phyloP scores from a whole-genome alignment of 495 filamentous ascomycete species.

The Hypoxylon subgilvum region DNA sequence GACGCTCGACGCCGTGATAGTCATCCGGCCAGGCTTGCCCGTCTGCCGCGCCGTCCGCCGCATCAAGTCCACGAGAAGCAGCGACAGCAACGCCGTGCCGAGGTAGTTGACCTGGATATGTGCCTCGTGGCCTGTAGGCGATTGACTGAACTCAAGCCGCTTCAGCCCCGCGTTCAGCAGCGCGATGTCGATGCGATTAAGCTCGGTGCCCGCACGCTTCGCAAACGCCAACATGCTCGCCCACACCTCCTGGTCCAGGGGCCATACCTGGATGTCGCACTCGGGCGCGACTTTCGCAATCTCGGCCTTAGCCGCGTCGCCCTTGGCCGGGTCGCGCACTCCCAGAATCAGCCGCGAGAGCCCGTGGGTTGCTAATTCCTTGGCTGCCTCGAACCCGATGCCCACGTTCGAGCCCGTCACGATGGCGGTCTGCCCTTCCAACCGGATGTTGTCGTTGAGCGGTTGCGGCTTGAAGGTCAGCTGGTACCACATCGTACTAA shows the following conservation, averaged over 20 bases:
- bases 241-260: conserved; percentile 58
- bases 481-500: conserved; percentile 27
- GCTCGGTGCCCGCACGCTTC: conserved; percentile 36
- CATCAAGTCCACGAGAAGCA: conserved; percentile 32
- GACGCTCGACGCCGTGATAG: conserved; percentile 49
- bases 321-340: conserved; percentile 49
- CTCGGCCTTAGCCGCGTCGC: conserved; percentile 50
- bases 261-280: conserved; percentile 54
- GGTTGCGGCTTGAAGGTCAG: conserved; percentile 26
- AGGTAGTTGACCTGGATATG: conserved; percentile 53
- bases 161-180: conserved; percentile 56
- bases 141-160: conserved; percentile 28
- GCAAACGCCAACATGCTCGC: conserved; percentile 49
- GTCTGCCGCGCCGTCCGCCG: conserved; percentile 43
- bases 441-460: conserved; percentile 13
- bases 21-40: conserved; percentile 45
- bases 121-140: conserved; percentile 50
- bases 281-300: conserved; percentile 48
- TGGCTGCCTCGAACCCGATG: conserved; percentile 58
- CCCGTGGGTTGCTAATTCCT: conserved; percentile 50
- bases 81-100: conserved; percentile 33
- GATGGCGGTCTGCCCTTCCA: conserved; percentile 51
- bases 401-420: conserved; percentile 62
- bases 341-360: conserved; percentile 54
- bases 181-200: conserved; percentile 50